These are phyloP conservation scores for Fusarium ambrosium DNA, from an alignment of 2,329 filamentous ascomycete genomes.

Conservation along the genomic window DNA sequence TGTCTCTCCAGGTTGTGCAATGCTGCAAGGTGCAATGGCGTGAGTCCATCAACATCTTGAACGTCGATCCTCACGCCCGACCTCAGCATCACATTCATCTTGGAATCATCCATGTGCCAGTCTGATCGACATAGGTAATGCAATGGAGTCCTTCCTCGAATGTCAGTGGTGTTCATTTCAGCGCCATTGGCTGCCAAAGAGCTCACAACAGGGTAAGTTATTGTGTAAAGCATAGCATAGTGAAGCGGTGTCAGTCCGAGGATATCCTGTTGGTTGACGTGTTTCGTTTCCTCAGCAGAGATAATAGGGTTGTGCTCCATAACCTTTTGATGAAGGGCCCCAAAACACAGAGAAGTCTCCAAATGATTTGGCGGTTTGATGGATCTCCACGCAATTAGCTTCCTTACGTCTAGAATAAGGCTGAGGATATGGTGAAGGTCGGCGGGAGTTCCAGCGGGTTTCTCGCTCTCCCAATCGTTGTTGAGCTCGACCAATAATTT, in stretches of 20 bases:
- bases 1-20: not conserved
- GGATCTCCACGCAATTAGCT: accelerated
- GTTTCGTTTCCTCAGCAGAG: not conserved
- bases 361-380: not conserved
- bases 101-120: too few relatives aligned
- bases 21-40: not conserved
- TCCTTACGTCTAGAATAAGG: not conserved
- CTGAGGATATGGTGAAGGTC: not conserved
- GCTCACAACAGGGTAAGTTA: accelerated
- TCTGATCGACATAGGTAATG: not conserved
- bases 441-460: not conserved
- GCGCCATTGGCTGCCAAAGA: not conserved
- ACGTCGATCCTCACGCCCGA: not conserved
- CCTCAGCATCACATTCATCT: not conserved
- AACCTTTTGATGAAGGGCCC: not conserved
- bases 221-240: not conserved
- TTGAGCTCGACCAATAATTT: not conserved
- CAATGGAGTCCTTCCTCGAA: not conserved
- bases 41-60: not conserved
- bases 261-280: not conserved
- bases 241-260: not conserved
- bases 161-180: not conserved
- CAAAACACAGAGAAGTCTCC: not conserved
- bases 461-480: not conserved
- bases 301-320: too few relatives aligned